Percentiles rank a stretch among this genome's conserved stretches.
Conservation (phyloP, 2,329 filamentous ascomycete genomes). For the Trichoderma sp. region DNA sequence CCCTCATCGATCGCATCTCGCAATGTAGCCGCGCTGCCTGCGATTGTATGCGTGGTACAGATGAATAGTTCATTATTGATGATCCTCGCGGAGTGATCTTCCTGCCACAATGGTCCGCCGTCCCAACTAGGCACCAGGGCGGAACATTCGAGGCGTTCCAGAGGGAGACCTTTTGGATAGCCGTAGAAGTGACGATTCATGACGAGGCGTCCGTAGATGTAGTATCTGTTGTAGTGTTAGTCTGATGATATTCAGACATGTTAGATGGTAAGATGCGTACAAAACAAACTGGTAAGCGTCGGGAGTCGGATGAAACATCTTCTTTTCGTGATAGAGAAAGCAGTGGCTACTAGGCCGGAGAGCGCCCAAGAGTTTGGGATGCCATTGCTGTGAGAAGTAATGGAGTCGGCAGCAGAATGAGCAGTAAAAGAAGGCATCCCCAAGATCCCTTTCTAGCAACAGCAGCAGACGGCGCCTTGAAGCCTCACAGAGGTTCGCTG, state of each 20-base stretch:
- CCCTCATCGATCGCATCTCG: slow-evolving; percentile 1
- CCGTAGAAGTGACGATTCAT: slow-evolving; percentile 9
- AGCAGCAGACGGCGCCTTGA: neutral
- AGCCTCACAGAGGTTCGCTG: neutral
- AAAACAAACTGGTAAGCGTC: neutral
- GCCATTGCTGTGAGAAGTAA: neutral
- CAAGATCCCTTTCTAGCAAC: neutral
- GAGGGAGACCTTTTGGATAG: neutral
- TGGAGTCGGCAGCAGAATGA: neutral
- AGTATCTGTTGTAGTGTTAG: neutral
- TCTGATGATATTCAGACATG: neutral
- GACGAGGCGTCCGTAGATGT: neutral
- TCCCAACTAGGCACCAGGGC: neutral
- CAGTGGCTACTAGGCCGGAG: neutral
- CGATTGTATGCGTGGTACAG: neutral
- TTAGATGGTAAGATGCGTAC: neutral
- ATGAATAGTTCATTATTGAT: slow-evolving; percentile 8
- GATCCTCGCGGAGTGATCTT: neutral
- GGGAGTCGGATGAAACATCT: neutral
- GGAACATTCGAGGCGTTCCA: neutral
- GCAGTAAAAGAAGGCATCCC: neutral
- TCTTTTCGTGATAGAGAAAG: neutral
- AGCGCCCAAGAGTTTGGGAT: too few relatives aligned
- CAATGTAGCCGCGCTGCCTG: neutral
- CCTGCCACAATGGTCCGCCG: neutral